A percentile compares a stretch with the other conserved stretches of the same genome.
phyloP scores from a whole-genome alignment of 1,284 basidiomycete species.

The Apiotrichum gracile region DNA sequence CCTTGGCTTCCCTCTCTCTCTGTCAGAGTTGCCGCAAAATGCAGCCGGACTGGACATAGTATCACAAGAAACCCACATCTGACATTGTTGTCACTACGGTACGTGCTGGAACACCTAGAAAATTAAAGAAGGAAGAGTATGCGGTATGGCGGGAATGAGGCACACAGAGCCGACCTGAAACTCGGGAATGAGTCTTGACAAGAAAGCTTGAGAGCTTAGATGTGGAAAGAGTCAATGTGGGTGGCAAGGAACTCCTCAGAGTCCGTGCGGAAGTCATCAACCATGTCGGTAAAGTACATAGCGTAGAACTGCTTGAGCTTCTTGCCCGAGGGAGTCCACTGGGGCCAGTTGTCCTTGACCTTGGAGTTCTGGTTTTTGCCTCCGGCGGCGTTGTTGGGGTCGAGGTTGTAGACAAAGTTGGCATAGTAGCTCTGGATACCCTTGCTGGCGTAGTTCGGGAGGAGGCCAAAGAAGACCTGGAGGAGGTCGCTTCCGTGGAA shows the following conservation, averaged over 20 bases:
- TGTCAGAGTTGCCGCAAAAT: too few relatives aligned
- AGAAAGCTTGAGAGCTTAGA: background rate
- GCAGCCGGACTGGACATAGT: too few relatives aligned
- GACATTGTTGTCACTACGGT: too few relatives aligned
- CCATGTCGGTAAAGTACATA: background rate
- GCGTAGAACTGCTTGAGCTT: constrained; percentile 11
- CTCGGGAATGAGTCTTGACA: too few relatives aligned
- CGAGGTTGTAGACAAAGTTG: constrained; percentile 21
- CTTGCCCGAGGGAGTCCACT: background rate
- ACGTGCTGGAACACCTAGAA: too few relatives aligned
- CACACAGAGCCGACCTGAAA: too few relatives aligned
- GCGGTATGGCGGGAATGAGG: too few relatives aligned
- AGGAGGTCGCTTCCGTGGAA: constrained; percentile 14
- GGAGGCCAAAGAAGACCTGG: constrained; percentile 17
- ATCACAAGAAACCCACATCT: too few relatives aligned
- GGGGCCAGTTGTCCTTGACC: constrained; percentile 10
- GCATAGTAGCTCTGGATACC: constrained; percentile 15
- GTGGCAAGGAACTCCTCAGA: background rate
- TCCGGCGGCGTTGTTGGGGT: constrained; percentile 14
- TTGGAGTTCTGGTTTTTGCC: constrained; percentile 2
- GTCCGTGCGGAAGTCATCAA: constrained; percentile 8
- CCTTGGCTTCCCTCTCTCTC: too few relatives aligned
- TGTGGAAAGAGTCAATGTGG: background rate
- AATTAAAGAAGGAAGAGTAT: too few relatives aligned
- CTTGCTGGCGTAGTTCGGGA: constrained; percentile 12